Base-by-base conservation (phyloP, 257 asterid species). In the Petunia axillaris region DNA sequence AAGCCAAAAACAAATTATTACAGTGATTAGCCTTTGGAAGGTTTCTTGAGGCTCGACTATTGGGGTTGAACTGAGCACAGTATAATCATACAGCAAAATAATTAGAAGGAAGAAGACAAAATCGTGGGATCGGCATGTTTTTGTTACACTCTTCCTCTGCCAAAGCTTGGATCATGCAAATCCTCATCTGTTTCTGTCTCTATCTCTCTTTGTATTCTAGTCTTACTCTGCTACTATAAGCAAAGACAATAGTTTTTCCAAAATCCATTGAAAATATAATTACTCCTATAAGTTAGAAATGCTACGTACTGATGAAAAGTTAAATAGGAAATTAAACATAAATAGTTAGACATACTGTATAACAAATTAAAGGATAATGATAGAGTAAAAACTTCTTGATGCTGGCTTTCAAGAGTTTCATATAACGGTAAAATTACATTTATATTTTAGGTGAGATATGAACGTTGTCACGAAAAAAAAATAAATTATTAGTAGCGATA, bases 51-150 rank as follows among this genome's bases (percentile, higher is more conserved):
- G 25, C 25, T 25, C 25, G 25, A 25, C 25, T 25, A 25, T 25
- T 25, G 25, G 25, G 25, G 25, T 25, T 25, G 25, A 25, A 36
- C 71, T 40, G 58, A 48, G 44, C n/a, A 60, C 41, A 41, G 46
- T 58, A 77, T 10, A 6, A 14, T 11, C 40, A 1, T 64, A 14
- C 15, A 36, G 35, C 80, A 37, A 74, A 73, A n/a, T 59, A 58
- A 40, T 63, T 60, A 46, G 82, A 80, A 78, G 60, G 71, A 60
- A 84, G 86, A 80, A 78, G 89, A 87, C 91, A 90, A 78, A 78
- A 89, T 83, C 85, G 85, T 85, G 89, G 88, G 88, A 86, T 88
- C 79, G 85, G 89, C 93, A 91, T 91, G 91, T 83, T 89, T 88
- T 88, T 80, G 82, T 88, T 88, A 75, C 87, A 82, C 80, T 77